Percentiles rank a stretch among this genome's conserved stretches.
These are phyloP conservation scores for Mortierella claussenii DNA, from an alignment of 192 early-diverging fungal genomes.

Conservation along the genomic window DNA sequence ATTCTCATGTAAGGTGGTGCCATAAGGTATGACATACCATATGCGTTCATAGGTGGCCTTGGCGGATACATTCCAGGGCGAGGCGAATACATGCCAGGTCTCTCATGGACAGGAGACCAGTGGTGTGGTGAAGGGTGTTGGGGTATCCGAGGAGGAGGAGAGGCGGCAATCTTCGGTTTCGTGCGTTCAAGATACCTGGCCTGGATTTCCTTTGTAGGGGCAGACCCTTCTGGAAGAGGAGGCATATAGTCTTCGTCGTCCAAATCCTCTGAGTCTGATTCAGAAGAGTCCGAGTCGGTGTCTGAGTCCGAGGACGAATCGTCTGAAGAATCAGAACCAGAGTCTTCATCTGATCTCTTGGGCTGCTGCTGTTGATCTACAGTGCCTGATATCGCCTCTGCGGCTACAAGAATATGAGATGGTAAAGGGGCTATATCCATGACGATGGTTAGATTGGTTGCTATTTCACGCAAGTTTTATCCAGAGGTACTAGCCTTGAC, in stretches of 20 bases:
- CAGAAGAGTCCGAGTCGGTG: conserved; percentile 24
- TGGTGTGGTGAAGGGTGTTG: conserved; percentile 12
- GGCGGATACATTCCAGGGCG: conserved; percentile 29
- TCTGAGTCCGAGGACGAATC: conserved; percentile 29
- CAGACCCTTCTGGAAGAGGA: conserved; percentile 34
- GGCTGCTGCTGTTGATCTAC: conserved; percentile 8
- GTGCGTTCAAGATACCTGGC: conserved; percentile 6
- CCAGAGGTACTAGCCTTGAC: background rate
- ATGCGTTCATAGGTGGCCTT: conserved; percentile 11
- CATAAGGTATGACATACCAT: conserved; percentile 9
- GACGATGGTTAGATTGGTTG: no score
- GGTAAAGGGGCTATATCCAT: conserved; percentile 26
- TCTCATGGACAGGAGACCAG: conserved; percentile 1
- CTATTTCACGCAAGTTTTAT: no score
- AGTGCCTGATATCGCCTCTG: conserved; percentile 6
- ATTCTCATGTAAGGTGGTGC: background rate
- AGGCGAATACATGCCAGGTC: conserved; percentile 10
- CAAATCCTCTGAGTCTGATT: conserved; percentile 24
- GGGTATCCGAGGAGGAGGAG: conserved; percentile 23
- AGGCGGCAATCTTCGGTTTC: conserved; percentile 14
- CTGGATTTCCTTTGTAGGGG: conserved; percentile 32
- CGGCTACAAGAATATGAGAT: conserved; percentile 3
- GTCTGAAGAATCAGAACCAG: conserved; percentile 10
- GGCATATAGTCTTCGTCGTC: conserved; percentile 42
- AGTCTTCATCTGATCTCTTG: conserved; percentile 13